Base-by-base conservation (phyloP, 352 stramenopile species). In the Phytophthora litchii region DNA sequence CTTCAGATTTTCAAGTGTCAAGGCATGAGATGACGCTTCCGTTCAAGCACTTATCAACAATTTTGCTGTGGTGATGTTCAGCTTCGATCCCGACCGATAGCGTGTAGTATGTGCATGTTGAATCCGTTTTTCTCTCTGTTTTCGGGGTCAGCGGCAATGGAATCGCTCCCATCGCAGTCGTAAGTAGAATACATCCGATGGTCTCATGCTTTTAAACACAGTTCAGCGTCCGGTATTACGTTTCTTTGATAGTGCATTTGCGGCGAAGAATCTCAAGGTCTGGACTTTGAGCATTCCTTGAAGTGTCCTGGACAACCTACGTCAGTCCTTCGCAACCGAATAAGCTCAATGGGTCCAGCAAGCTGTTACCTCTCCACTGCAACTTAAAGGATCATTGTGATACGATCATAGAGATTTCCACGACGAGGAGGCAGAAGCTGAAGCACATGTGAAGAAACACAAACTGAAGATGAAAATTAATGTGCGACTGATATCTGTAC, bases 101-200 rank as follows among this genome's bases (percentile, higher is more conserved):
- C 29, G 45, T 52, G 36, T 55, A 53, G 31, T 54, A 45, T 57
- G 11, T 51, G 37, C 27, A 21, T 59, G 40, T 44, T 59, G 5
- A 27, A 43, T 55, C 43, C 38, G 29, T 56, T 61, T 54, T 65
- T 44, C 23, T 38, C 29, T 56, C 16, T 38, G 37, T 54, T 37
- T 25, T 31, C 48, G 42, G 35, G 36, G 19, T 44, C 9, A 61
- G 59, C n/a, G 49, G 49, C 50, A 67, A 43, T 54, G 47, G 47
- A 53, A 64, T 32, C 56, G 47, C 47, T 41, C 42, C 44, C 44
- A 48, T 49, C 31, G 50, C 20, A 67, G 36, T 42, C 45, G 25
- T 35, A 44, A 54, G 36, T 60, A 55, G 29, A 60, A 40, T 66
- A 27, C 43, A 41, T 27, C 34, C 41, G 19, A 49, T 55, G 57